Evolutionary conservation across 2,329 filamentous ascomycete genomes (phyloP), one percentile per base, ranked within the genome.

Genomic region (Trichoderma breve): DNA sequence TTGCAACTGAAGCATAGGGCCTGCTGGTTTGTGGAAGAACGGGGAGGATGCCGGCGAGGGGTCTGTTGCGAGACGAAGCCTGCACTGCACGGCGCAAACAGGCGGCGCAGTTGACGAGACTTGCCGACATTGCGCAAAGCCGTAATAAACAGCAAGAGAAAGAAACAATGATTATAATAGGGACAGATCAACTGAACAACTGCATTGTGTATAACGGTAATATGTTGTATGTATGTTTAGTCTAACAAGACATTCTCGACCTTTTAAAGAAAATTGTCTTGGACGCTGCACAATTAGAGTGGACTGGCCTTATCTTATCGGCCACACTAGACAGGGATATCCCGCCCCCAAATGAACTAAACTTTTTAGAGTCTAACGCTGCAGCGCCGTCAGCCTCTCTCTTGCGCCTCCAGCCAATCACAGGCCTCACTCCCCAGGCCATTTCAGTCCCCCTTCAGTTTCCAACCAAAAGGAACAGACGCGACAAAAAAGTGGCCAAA

Each of bases 11-110:
- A 6, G 73, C 53, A 75, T 78, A 72, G 34, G 61, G 43, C 72
- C 76, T 69, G 65, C 58, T 61, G 34, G 72, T 32, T 67, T 73
- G 18, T 64, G 47, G 73, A 32, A 55, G 61, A 76, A 65, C 55
- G 39, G 57, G 14, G 3, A 66, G 53, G 72, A 51, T 63, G 28
- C 36, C 21, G 43, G 55, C 36, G 64, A 68, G 30, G 53, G 62
- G 32, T 14, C 32, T 51, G 60, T 36, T 64, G 68, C 53, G 57
- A 28, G 69, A 66, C 26, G 75, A 73, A 24, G 73, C 62, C 24
- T 76, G 76, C 5, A 77, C 58, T 9, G 77, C 74, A 69, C 76
- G 77, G 53, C 76, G 76, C 51, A 81, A 65, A 64, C 77, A 81
- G 18, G 68, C 47, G 4, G 68, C 68, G 51, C 68, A 71, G n/a